These are phyloP conservation scores for Aschersonia sp. DNA, from an alignment of 2,329 filamentous ascomycete species.

Conservation along the genomic window DNA sequence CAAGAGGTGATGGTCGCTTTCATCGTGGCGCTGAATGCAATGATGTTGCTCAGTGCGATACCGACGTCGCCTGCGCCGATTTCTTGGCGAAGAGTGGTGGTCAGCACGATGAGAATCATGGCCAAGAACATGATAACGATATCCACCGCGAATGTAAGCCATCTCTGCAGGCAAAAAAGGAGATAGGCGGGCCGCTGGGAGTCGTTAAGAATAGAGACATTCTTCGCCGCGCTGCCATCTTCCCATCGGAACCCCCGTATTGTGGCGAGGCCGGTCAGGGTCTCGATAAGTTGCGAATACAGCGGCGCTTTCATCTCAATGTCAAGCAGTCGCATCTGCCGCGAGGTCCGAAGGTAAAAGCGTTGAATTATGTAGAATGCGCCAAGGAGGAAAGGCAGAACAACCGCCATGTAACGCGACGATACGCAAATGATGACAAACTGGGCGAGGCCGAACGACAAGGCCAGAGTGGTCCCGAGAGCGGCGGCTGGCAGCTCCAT, in stretches of 20 bases:
- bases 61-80: slow-evolving; percentile 13
- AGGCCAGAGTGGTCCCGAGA: neutral
- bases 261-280: slow-evolving; percentile 2
- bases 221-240: neutral
- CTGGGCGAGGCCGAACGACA: slow-evolving; percentile 21
- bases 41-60: slow-evolving; percentile 13
- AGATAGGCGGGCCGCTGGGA: slow-evolving; percentile 17
- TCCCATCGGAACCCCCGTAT: slow-evolving; percentile 6
- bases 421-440: slow-evolving; percentile 29
- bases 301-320: slow-evolving; percentile 6
- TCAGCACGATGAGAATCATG: slow-evolving; percentile 26
- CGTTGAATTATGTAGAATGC: slow-evolving; percentile 5
- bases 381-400: neutral
- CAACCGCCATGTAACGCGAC: slow-evolving; percentile 25
- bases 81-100: slow-evolving; percentile 17
- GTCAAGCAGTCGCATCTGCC: slow-evolving; percentile 4
- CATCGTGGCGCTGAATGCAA: slow-evolving; percentile 13
- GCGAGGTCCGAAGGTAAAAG: slow-evolving; percentile 8
- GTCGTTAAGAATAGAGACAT: neutral
- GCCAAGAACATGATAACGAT: slow-evolving; percentile 29
- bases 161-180: slow-evolving; percentile 33
- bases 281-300: slow-evolving; percentile 5
- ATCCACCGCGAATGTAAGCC: slow-evolving; percentile 32
- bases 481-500: slow-evolving; percentile 18
- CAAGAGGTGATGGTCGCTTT: slow-evolving; percentile 18